Percentiles rank a stretch among this genome's conserved stretches.
Conservation (phyloP, 192 early-diverging fungal species). For the Linnemannia elongata region DNA sequence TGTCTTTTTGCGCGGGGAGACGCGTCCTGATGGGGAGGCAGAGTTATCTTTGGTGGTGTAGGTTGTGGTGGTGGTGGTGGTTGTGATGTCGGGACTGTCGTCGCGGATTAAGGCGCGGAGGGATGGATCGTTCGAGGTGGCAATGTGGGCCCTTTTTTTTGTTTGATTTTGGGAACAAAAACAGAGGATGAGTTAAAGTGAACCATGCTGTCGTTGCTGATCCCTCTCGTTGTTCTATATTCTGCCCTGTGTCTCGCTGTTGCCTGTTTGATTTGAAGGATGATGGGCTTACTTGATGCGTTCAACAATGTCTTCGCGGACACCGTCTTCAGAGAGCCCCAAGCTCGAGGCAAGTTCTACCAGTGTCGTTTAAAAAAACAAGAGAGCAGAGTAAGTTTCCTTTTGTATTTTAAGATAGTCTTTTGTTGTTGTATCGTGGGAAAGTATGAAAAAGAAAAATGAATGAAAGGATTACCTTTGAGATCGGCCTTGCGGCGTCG, state of each 20-base stretch:
- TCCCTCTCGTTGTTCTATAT: not conserved
- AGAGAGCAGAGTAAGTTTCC: not conserved
- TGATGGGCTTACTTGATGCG: constrained; percentile 17
- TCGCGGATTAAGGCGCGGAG: constrained; percentile 1
- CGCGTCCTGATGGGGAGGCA: not conserved
- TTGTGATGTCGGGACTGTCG: not conserved
- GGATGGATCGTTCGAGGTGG: not conserved
- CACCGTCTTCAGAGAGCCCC: constrained; percentile 20
- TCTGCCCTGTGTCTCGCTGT: not conserved
- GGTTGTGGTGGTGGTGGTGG: not conserved
- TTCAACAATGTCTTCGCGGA: constrained; percentile 27
- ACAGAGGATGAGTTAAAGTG: not conserved
- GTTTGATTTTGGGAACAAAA: not conserved
- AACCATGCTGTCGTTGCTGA: no score
- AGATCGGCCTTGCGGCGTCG: constrained; percentile 23
- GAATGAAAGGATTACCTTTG: not conserved
- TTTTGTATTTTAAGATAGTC: not conserved
- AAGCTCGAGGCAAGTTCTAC: constrained; percentile 22
- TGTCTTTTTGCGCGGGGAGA: not conserved
- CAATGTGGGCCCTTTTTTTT: not conserved
- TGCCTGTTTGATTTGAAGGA: not conserved
- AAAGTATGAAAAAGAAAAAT: not conserved
- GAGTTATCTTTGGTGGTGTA: not conserved
- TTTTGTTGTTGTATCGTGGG: not conserved
- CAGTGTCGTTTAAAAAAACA: no score